These are phyloP conservation scores for Willaertia magna DNA, from an alignment of 208 protist genomes.

Conservation along the genomic window DNA sequence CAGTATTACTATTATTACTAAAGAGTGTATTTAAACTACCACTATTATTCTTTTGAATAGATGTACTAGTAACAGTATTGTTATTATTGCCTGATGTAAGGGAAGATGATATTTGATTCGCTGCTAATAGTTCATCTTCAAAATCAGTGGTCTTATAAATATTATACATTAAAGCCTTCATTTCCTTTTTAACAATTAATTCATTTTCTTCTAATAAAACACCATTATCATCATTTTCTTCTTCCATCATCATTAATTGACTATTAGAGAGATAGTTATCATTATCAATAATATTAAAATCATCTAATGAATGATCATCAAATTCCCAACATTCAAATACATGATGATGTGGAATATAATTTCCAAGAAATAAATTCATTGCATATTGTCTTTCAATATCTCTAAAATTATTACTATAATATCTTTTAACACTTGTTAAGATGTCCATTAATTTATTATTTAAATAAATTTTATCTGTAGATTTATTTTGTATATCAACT, in stretches of 20 bases:
- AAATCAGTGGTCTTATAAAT: neutral
- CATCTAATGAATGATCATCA: neutral
- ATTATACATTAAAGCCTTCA: neutral
- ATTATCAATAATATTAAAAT: neutral
- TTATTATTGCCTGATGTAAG: too few species aligned
- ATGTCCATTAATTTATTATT: neutral
- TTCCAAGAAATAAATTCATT: conserved; percentile 64
- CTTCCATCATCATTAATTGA: too few species aligned
- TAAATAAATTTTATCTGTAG: too few species aligned
- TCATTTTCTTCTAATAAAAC: neutral
- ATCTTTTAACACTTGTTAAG: conserved; percentile 46
- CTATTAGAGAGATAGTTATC: neutral
- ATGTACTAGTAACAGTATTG: neutral
- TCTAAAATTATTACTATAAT: conserved; percentile 62
- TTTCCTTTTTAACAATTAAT: neutral
- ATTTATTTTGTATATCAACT: conserved; percentile 57
- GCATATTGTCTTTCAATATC: conserved; percentile 56
- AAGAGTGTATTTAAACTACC: too few species aligned
- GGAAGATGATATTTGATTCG: too few species aligned
- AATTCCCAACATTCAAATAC: neutral
- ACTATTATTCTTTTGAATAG: neutral
- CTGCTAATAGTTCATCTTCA: neutral
- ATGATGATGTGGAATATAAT: neutral
- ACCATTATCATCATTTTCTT: neutral
- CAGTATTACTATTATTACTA: too few species aligned